Conservation (phyloP, 106 monocot genomes). For the Gastrodia elata region DNA sequence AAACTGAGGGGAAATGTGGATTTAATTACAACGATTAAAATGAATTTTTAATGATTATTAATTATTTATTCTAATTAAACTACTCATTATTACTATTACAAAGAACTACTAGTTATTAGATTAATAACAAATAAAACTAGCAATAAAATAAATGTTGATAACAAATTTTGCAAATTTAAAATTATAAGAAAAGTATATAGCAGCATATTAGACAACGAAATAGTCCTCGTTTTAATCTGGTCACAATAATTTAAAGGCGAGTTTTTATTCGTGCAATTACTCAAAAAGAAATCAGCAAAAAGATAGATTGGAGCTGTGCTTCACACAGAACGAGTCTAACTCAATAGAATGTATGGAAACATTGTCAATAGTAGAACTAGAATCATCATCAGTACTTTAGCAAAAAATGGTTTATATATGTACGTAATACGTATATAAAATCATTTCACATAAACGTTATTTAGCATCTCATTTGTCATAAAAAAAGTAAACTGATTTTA, state of each 20-base stretch:
- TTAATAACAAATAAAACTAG: too few relatives aligned
- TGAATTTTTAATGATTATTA: too few relatives aligned
- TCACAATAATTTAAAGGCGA: background rate
- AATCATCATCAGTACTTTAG: background rate
- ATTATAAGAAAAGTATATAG: too few relatives aligned
- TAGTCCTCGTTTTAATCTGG: background rate
- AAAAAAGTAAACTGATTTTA: background rate
- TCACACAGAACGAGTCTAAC: background rate
- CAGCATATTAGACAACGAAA: too few relatives aligned
- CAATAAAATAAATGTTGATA: too few relatives aligned
- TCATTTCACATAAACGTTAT: slow-evolving; percentile 2
- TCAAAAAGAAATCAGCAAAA: background rate
- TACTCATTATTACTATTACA: too few relatives aligned
- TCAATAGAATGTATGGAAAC: background rate
- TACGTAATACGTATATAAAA: background rate
- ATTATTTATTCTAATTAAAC: too few relatives aligned
- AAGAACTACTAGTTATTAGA: too few relatives aligned
- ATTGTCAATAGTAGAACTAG: background rate
- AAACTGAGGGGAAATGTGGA: too few relatives aligned
- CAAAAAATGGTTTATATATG: background rate
- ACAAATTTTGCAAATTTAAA: too few relatives aligned
- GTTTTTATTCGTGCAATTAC: background rate
- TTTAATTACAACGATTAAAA: too few relatives aligned
- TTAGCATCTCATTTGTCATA: background rate
- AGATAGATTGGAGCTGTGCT: background rate